These are phyloP conservation scores for Hippophae rhamnoides DNA, from an alignment of 306 rosid genomes.

Conservation along the genomic window DNA sequence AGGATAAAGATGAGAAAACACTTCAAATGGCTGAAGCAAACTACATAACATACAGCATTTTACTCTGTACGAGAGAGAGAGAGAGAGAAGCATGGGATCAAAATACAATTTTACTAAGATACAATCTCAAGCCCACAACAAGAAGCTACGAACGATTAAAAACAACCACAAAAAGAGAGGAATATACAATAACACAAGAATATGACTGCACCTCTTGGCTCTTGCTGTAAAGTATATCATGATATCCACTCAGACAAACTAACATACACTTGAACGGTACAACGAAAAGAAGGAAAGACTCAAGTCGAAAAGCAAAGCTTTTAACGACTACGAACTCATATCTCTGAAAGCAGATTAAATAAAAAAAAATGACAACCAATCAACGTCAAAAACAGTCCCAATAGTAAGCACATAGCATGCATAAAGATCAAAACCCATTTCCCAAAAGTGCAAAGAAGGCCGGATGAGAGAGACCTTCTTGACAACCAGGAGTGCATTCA, in stretches of 20 bases:
- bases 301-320: constrained; percentile 8
- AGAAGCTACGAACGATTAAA: constrained; percentile 19
- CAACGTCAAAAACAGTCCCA: constrained; percentile 46
- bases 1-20: constrained; percentile 2
- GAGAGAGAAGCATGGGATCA: no score
- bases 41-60: constrained; percentile 9
- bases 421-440: constrained; percentile 21
- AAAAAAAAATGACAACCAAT: constrained; percentile 28
- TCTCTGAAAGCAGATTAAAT: constrained; percentile 31
- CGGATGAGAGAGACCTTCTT: constrained; percentile 63
- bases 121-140: neutral
- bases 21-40: constrained; percentile 13
- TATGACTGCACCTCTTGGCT: constrained; percentile 14
- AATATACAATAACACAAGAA: constrained; percentile 6
- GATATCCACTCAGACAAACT: constrained; percentile 50
- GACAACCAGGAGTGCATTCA: constrained; percentile 98
- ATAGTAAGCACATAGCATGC: constrained; percentile 27
- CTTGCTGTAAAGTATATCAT: constrained; percentile 6
- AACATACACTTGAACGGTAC: constrained; percentile 54
- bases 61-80: constrained; percentile 34
- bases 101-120: no score
- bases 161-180: constrained; percentile 6
- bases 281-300: constrained; percentile 5
- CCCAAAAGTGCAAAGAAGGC: constrained; percentile 16
- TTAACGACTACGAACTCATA: constrained; percentile 18